Base-by-base conservation (phyloP, 805 yeast genomes). In the Wickerhamiella cacticola region DNA sequence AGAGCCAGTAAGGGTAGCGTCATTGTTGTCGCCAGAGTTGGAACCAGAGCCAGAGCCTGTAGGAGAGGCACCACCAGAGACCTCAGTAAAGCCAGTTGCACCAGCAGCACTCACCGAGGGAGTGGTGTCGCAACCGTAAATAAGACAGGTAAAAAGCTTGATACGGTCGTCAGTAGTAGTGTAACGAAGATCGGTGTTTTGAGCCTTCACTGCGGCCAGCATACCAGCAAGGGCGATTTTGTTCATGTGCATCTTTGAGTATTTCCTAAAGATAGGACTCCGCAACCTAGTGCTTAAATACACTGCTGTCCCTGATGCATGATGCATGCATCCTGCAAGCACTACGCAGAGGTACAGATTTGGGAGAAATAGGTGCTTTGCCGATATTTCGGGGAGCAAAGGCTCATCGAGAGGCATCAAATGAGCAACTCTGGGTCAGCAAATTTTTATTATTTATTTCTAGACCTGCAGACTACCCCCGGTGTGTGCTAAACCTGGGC, bases 131-230 rank as follows among this genome's bases (percentile, higher is more conserved):
- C 29, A 39, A 10, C 42, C 42, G 42, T 39, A 39, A 13, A 39
- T 39, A 15, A 39, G 15, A n/a, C 42, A 39, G n/a, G 42, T 39
- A 19, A 39, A 39, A n/a, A 39, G 42, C 4, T 13, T 6, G 7
- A 39, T 22, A 21, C 42, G 42, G 16, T 22, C 42, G 29, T 39
- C 42, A 5, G 42, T 24, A 7, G 29, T 13, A 6, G 42, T 39
- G 25, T 35, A 35, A 16, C 40, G 40, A 3, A 12, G 25, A 19
- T 35, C 40, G 3, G 29, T 6, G 26, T 12, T 6, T 23, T 39
- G 42, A n/a, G 42, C 42, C 19, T 39, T 39, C 29, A 24, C 42
- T 5, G 42, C 42, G 29, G 19, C 29, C 23, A 39, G 29, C 23
- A 35, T 22, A 13, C 40, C 24, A 13, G 29, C 5, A 10, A 39